Percentiles rank a stretch among this genome's conserved stretches.
Evolutionary conservation across 75 land plant species (phyloP).

Genomic region (Pinus albicaulis): DNA sequence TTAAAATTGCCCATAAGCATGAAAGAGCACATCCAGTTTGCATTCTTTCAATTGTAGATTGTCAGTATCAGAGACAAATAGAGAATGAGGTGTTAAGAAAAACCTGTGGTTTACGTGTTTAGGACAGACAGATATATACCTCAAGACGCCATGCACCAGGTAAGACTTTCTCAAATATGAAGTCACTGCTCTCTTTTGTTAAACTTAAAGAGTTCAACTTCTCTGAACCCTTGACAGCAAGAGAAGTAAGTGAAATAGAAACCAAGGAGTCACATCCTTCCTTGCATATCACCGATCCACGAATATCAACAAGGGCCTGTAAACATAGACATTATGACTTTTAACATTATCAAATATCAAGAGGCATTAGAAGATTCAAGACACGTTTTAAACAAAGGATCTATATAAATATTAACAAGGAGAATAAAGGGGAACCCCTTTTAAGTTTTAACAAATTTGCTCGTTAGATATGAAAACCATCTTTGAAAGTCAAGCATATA

Average conservation of each 20-base stretch:
- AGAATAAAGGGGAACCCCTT: no score
- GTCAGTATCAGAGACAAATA: not conserved
- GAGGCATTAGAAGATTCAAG: not conserved
- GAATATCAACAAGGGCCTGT: conserved; percentile 79
- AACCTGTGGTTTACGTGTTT: no score
- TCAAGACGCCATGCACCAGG: conserved; percentile 88
- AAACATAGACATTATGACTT: conserved; percentile 1
- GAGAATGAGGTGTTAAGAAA: not conserved
- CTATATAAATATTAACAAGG: no score
- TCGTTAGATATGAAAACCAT: not conserved
- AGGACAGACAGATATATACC: conserved; percentile 31
- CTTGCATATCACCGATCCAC: conserved; percentile 77
- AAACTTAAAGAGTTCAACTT: conserved; percentile 40
- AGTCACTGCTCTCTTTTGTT: conserved; percentile 38
- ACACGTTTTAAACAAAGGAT: no score
- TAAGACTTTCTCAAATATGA: conserved; percentile 66
- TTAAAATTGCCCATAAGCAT: not conserved
- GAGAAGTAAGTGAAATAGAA: conserved; percentile 48
- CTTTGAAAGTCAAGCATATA: not conserved
- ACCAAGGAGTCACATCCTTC: conserved; percentile 57
- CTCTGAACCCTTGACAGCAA: conserved; percentile 16
- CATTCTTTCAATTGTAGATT: not conserved
- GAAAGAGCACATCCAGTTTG: not conserved
- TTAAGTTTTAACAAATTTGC: not conserved
- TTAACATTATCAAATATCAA: not conserved